Evolutionary conservation across 257 asterid genomes (phyloP), one percentile per base, ranked within the genome.

Genomic region (Nicotiana obtusifolia): DNA sequence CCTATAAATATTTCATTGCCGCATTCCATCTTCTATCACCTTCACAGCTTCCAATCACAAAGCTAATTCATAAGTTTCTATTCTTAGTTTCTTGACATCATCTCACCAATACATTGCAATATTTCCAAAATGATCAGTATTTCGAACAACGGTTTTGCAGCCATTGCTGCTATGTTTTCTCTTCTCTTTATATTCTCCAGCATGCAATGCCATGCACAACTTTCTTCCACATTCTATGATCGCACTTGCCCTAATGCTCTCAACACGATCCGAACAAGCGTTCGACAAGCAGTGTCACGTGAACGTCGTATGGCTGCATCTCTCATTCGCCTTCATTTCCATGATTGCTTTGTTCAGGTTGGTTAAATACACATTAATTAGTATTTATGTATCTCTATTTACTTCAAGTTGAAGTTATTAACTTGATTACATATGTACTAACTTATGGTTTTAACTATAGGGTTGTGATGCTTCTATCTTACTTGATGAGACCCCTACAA

Each of bases 381-480:
- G 13, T 35, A 6, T 24, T 1, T 24, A 26, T 10, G 9, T 64
- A 5, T 15, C 49, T 61, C 17, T 24, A 28, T 10, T 3, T 26
- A 5, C 17, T 10, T 62, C 9, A 4, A 62, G 37, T 26, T 14
- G 1, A 64, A 14, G 0, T 26, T 64, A 5, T 64, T 0, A 9
- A 5, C 17, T 31, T 30, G 16, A 19, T 7, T 5, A 9, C 22
- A n/a, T 2, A 37, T 24, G 11, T 9, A 37, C 41, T 68, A 16
- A 35, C 41, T 68, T 68, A 56, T 0, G 30, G 0, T 10, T 41
- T 41, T 41, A n/a, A 37, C 56, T 10, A 4, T 20, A 69, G 35
- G 78, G 78, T n/a, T 69, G 59, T 41, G 78, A 69, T 41, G 78
- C 59, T 69, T 69, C 78, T 41, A 44, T 69, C 78, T 41, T 69